Conservation (phyloP, 352 stramenopile genomes). For the Phytophthora citrophthora region DNA sequence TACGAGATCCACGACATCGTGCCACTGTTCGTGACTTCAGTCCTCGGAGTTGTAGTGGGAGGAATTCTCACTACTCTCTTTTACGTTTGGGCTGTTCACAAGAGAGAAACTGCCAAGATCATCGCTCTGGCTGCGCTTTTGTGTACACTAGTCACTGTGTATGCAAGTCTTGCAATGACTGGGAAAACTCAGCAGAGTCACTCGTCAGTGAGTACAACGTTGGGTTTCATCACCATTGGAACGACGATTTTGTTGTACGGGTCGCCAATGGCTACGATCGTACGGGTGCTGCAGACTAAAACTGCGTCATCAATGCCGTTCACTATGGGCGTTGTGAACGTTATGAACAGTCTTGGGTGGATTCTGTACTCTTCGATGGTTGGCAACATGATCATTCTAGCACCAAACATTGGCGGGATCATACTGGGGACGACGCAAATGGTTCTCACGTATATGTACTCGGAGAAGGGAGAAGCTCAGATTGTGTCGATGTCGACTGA, state of each 20-base stretch:
- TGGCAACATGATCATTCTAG: constrained; percentile 34
- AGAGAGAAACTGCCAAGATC: constrained; percentile 1
- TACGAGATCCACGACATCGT: constrained; percentile 23
- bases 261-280: constrained; percentile 56
- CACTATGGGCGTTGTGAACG: constrained; percentile 24
- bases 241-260: constrained; percentile 55
- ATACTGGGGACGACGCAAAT: constrained; percentile 39
- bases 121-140: neutral
- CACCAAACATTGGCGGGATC: constrained; percentile 35
- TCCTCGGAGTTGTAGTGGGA: constrained; percentile 19
- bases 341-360: constrained; percentile 23
- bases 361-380: constrained; percentile 1
- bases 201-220: constrained; percentile 25
- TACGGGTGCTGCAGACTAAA: constrained; percentile 26
- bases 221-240: constrained; percentile 49
- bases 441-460: constrained; percentile 47
- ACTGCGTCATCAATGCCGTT: constrained; percentile 28
- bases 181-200: constrained; percentile 23
- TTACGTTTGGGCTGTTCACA: constrained; percentile 19
- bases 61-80: constrained; percentile 20
- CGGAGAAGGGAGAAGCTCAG: constrained; percentile 24
- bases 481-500: neutral
- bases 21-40: constrained; percentile 25
- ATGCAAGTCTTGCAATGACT: constrained; percentile 28
- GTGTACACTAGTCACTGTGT: constrained; percentile 24